Base-by-base conservation (phyloP, 1,284 basidiomycete genomes). In the Irpex rosettiformis region DNA sequence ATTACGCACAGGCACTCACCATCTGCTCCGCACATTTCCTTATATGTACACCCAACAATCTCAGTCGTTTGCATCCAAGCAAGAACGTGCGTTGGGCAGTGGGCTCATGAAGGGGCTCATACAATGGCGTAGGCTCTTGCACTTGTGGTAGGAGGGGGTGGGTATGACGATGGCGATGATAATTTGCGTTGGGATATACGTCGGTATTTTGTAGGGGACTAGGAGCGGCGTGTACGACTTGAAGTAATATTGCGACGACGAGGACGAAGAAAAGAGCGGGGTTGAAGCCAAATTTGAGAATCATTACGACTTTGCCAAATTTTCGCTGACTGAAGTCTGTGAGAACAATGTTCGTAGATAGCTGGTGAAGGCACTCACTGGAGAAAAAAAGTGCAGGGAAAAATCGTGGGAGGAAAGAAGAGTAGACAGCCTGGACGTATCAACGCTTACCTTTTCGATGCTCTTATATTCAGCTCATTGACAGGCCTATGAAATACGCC, bases 151-250 rank as follows among this genome's bases (percentile, higher is more conserved):
- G 30, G 30, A 11, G 33, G 16, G 33, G 33, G 4, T 0, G 5
- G 33, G 29, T 2, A 21, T 21, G n/a, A n/a, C 10, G 18, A 25
- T 51, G 22, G 1, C 13, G 48, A 2, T 29, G 48, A 10, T 28
- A 4, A 13, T 16, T 51, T 18, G 27, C n/a, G 37, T 52, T 21
- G 10, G 60, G 56, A 24, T 52, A 59, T 7, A 57, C 49, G 13
- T 29, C 27, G 7, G 62, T 63, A 30, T 59, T 52, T 58, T 59
- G 49, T 13, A 61, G 58, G 4, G 59, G 33, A 40, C 11, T 40
- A 4, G 33, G 62, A n/a, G 52, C 37, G 11, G 57, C 59, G 45
- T 28, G 11, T 2, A 27, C 53, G 7, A 48, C 18, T 52, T 25
- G 33, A 13, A 40, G 11, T 28, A 22, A 48, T 7, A 22, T 40